These are phyloP conservation scores for Psophocarpus tetragonolobus DNA, from an alignment of 306 rosid genomes.

Conservation along the genomic window DNA sequence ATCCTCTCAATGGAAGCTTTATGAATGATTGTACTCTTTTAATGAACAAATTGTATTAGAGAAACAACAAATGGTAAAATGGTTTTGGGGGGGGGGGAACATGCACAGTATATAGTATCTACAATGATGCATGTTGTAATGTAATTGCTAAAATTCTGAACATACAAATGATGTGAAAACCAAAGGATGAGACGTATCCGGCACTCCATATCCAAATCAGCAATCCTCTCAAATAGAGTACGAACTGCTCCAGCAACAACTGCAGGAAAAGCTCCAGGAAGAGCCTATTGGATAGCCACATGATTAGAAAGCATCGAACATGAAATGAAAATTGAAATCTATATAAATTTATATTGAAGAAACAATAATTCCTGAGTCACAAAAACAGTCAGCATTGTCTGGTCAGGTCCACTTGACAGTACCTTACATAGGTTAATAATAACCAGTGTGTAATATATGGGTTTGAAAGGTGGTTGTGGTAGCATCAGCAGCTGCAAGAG, in stretches of 20 bases:
- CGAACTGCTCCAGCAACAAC: slow-evolving; percentile 99
- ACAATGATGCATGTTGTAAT: slow-evolving; percentile 1
- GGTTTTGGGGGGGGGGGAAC: not conserved
- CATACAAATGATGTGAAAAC: slow-evolving; percentile 99
- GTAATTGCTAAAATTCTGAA: slow-evolving; percentile 24
- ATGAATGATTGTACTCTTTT: not conserved
- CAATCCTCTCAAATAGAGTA: slow-evolving; percentile 88
- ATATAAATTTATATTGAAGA: not conserved
- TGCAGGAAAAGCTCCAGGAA: slow-evolving; percentile 99
- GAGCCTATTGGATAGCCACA: slow-evolving; percentile 67
- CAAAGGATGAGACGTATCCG: slow-evolving; percentile 93
- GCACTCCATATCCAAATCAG: slow-evolving; percentile 97
- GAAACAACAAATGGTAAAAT: not conserved
- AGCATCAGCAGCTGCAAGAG: slow-evolving; percentile 87
- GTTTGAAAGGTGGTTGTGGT: slow-evolving; percentile 95
- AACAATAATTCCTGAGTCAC: slow-evolving; percentile 8
- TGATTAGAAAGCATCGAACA: slow-evolving; percentile 34
- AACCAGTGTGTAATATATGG: slow-evolving; percentile 85
- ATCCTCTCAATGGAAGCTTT: slow-evolving; percentile 85
- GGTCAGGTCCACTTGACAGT: slow-evolving; percentile 24
- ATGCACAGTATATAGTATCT: slow-evolving; percentile 15
- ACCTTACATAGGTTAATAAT: slow-evolving; percentile 99
- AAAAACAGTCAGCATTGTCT: slow-evolving; percentile 13
- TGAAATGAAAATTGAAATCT: not conserved
- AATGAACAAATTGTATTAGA: not conserved